Conservation (phyloP, 116 monocot species). For the Zostera marina region DNA sequence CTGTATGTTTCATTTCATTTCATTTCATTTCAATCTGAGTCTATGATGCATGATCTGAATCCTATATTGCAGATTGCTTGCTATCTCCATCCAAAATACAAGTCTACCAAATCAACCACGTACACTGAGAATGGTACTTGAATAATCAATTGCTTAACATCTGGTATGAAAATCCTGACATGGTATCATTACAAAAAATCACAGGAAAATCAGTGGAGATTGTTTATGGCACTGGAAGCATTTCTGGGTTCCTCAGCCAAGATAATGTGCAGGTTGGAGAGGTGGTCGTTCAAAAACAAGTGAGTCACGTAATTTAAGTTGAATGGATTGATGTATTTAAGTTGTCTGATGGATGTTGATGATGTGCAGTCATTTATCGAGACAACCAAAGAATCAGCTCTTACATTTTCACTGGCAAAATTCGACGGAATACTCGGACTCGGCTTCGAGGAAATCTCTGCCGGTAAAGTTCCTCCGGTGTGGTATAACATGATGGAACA, state of each 20-base stretch:
- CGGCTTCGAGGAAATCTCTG: conserved; percentile 61
- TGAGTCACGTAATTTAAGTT: too few species aligned
- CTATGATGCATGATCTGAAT: too few species aligned
- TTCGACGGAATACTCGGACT: conserved; percentile 75
- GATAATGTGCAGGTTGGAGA: conserved; percentile 65
- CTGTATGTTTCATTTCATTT: conserved; percentile 43
- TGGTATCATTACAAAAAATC: too few species aligned
- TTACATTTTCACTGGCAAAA: conserved; percentile 45
- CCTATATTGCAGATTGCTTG: conserved; percentile 49
- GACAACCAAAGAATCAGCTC: conserved; percentile 54
- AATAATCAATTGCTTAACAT: too few species aligned
- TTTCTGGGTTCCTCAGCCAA: conserved; percentile 76
- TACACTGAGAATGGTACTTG: conserved; percentile 62
- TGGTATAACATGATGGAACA: conserved; percentile 77
- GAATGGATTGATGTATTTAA: too few species aligned
- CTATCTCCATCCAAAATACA: conserved; percentile 56
- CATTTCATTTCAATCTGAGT: too few species aligned
- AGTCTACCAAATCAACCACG: conserved; percentile 34
- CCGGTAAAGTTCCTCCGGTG: conserved; percentile 39
- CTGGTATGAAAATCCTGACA: too few species aligned
- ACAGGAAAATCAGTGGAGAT: conserved; percentile 67
- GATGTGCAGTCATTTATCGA: conserved; percentile 75
- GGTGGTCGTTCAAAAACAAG: conserved; percentile 56
- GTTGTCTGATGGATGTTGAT: too few species aligned
- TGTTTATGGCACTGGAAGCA: conserved; percentile 62